These are phyloP conservation scores for Hypoxylon sp. DNA, from an alignment of 2,329 filamentous ascomycete genomes.

Conservation along the genomic window DNA sequence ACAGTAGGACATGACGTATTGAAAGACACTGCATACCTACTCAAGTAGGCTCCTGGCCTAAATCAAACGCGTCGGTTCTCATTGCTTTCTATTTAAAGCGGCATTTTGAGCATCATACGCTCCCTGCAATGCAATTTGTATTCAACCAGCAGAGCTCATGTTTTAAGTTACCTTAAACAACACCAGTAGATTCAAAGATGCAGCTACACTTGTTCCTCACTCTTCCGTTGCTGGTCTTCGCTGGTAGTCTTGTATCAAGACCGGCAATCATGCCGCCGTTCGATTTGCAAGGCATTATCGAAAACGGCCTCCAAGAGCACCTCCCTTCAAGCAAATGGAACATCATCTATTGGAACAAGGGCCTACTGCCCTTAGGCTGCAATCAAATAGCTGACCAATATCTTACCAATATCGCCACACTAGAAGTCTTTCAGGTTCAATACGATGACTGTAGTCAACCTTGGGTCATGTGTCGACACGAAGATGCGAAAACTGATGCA, in stretches of 20 bases:
- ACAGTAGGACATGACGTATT: background rate
- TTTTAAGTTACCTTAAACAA: background rate
- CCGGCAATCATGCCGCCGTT: background rate
- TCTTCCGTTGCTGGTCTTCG: background rate
- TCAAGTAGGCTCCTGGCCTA: background rate
- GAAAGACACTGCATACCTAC: background rate
- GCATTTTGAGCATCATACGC: background rate
- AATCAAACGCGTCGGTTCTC: background rate
- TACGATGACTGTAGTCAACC: background rate
- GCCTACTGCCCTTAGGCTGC: background rate
- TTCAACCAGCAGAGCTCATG: background rate
- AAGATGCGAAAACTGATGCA: background rate
- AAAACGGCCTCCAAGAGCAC: background rate
- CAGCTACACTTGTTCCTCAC: background rate
- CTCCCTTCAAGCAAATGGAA: background rate
- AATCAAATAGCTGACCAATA: background rate
- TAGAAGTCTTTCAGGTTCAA: background rate
- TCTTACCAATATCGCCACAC: background rate
- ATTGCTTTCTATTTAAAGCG: background rate
- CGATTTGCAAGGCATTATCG: background rate
- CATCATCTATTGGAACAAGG: background rate
- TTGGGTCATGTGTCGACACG: constrained; percentile 2
- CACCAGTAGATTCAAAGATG: background rate
- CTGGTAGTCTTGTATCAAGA: background rate
- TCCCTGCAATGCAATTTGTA: background rate